Base-by-base conservation (phyloP, 768 basidiomycete genomes). In the Grammothele lineata region DNA sequence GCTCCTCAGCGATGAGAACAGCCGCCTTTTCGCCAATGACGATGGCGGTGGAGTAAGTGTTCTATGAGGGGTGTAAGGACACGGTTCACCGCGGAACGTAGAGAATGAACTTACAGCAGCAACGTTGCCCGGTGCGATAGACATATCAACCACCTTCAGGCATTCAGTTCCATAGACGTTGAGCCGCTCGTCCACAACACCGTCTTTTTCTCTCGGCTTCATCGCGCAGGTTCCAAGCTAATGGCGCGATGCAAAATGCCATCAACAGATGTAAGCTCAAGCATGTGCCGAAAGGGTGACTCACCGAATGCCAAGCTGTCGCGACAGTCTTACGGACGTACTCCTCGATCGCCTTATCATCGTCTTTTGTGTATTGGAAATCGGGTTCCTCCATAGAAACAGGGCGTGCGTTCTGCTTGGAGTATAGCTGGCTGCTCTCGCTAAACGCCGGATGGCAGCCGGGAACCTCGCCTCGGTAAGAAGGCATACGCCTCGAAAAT, bases 211-310 rank as follows among this genome's bases (percentile, higher is more conserved):
- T 14, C 74, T 70, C 5, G 76, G 70, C 60, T 84, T 83, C 83
- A 85, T 85, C 1, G 80, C 74, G 47, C 81, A 84, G 0, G 82
- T 85, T 23, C 81, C 83, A 10, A 81, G 66, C 80, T 83, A 45
- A n/a, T n/a, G n/a, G n/a, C n/a, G n/a, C n/a, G n/a, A n/a, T n/a
- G n/a, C n/a, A 3, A 1, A 22, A 1, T 15, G 8, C 9, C 15
- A 32, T 32, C 8, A 32, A 15, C 30, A 15, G 15, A 32, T 32
- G 30, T n/a, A n/a, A 32, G 15, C 30, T 32, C 9, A 15, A 32
- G 8, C 30, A 15, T 32, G 30, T 32, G 34, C 21, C 47, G 17
- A 27, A 21, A 4, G 41, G 15, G 17, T 40, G n/a, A 8, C 48
- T 40, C 55, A 69, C 67, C 34, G 65, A 67, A 42, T 69, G 68